Base-by-base conservation (phyloP, 139 green algal species). In the Nannochloris sp. region DNA sequence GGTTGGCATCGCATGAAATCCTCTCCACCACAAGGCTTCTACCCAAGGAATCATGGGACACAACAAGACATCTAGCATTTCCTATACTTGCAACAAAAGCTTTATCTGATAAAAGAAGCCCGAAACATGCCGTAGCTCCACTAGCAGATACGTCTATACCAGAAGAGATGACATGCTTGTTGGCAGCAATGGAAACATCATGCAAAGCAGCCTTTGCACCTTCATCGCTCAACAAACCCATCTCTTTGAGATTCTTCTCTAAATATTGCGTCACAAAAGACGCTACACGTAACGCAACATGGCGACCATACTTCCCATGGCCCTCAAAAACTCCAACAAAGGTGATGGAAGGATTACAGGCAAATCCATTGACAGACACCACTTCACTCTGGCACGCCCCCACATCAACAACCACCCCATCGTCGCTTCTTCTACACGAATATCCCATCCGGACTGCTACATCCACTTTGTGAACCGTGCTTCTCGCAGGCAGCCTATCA, bases 241-340 rank as follows among this genome's bases (percentile, higher is more conserved):
- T 36, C 30, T 48, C 29, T 13, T 55, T 58, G 11, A 80, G 43
- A 12, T 28, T 31, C 16, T 56, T 58, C 26, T 16, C 25, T 11
- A 71, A 68, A 50, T 51, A 66, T 33, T 65, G 68, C 10, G 72
- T 63, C 31, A 73, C 72, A 53, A 53, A 53, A 9, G n/a, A 23
- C 17, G 46, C 46, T 53, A 23, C 46, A 28, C 6, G 17, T 11
- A 28, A 23, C 46, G 46, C 46, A 53, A 28, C 46, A 49, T 26
- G 16, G 17, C 75, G 75, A 1, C 75, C 75, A 40, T 74, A 49
- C 13, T 60, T 53, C 20, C 75, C 75, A 53, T 82, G 75, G 0
- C 75, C 75, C 36, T 82, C 76, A 66, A 82, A 82, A 16, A 82
- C 76, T n/a, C 71, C 75, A 45, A 74, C 63, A 49, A 78, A 73